These are phyloP conservation scores for Funneliformis caledonium DNA, from an alignment of 371 early-diverging fungal genomes.

Conservation along the genomic window DNA sequence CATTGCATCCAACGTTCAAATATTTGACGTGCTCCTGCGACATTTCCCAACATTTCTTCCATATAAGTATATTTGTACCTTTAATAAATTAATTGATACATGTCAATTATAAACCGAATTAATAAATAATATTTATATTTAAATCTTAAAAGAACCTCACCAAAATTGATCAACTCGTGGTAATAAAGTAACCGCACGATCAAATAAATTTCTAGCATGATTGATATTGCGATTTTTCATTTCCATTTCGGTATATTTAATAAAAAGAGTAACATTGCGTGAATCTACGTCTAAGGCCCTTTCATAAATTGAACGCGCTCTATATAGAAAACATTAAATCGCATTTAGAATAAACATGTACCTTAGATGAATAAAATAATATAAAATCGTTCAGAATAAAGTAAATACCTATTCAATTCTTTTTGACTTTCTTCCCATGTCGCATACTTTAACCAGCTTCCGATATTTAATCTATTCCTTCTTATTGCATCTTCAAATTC, in stretches of 20 bases:
- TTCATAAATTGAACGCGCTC: conserved; percentile 91
- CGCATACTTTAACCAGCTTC: conserved; percentile 95
- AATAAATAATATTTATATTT: background rate
- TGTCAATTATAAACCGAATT: background rate
- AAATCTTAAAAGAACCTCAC: conserved; percentile 55
- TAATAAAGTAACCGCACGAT: conserved; percentile 87
- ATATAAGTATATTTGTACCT: conserved; percentile 91
- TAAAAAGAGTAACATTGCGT: conserved; percentile 84
- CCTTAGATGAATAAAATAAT: background rate
- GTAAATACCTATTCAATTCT: conserved; percentile 69
- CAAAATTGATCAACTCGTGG: conserved; percentile 96
- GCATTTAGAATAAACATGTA: background rate
- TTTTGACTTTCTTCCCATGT: conserved; percentile 92
- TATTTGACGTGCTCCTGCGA: conserved; percentile 87
- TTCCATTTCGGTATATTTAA: conserved; percentile 96
- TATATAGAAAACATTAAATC: conserved; percentile 39
- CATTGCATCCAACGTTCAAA: conserved; percentile 99
- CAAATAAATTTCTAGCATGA: conserved; percentile 91
- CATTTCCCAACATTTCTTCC: conserved; percentile 95
- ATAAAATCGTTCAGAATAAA: background rate
- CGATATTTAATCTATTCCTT: conserved; percentile 81
- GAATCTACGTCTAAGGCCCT: conserved; percentile 91
- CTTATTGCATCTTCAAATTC: conserved; percentile 93
- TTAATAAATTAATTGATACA: conserved; percentile 1
- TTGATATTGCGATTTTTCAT: conserved; percentile 93